Percentiles rank a stretch among this genome's conserved stretches.
Conservation (phyloP, 169 alveolate genomes). For the Eimeria zaria region DNA sequence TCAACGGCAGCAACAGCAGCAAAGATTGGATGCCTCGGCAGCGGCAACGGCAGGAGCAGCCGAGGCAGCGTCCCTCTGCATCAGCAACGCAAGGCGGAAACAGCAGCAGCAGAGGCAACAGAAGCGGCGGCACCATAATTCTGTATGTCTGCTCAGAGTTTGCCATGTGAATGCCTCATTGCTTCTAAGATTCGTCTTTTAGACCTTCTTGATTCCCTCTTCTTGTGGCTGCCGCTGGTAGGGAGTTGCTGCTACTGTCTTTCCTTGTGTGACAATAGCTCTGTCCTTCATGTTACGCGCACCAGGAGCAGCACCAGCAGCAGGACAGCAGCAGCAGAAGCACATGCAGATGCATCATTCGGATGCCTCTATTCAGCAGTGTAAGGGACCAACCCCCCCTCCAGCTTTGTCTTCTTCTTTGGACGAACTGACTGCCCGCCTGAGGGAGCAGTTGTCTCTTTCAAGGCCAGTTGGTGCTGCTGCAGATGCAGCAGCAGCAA, state of each 20-base stretch:
- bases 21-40: background rate
- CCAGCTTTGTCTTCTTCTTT: slow-evolving; percentile 1
- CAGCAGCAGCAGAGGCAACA: background rate
- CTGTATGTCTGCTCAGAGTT: background rate
- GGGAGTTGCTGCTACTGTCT: background rate
- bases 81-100: background rate
- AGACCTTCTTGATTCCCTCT: background rate
- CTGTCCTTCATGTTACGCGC: background rate
- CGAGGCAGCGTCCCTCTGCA: background rate
- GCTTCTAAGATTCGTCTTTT: background rate
- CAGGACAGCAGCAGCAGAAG: slow-evolving; percentile 24
- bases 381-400: slow-evolving; percentile 10
- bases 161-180: background rate
- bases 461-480: background rate
- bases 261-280: background rate
- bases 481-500: slow-evolving; percentile 45
- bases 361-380: background rate
- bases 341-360: slow-evolving; percentile 14
- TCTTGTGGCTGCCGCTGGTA: background rate
- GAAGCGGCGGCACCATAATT: background rate
- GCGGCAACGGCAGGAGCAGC: slow-evolving; percentile 33
- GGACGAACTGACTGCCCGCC: background rate
- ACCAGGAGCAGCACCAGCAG: background rate
- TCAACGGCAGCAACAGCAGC: slow-evolving; percentile 49
- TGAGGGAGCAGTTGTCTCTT: background rate